These are phyloP conservation scores for Pseudopyrenochaeta lycopersici DNA, from an alignment of 2,329 filamentous ascomycete genomes.

Conservation along the genomic window DNA sequence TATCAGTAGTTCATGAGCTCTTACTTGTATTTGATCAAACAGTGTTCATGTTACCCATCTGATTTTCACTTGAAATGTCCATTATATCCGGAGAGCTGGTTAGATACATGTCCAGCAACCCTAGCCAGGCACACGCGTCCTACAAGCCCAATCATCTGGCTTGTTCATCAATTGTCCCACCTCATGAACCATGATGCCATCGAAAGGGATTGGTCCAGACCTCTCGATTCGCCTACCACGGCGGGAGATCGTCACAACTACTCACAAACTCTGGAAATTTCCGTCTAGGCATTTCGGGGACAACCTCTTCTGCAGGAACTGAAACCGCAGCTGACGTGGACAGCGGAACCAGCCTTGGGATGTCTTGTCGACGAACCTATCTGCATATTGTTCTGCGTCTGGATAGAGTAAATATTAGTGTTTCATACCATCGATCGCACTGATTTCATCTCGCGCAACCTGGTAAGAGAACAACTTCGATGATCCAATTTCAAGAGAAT, in stretches of 20 bases:
- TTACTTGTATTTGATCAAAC: not conserved
- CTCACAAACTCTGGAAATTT: constrained; percentile 1
- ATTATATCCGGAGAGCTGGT: not conserved
- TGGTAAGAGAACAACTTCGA: constrained; percentile 5
- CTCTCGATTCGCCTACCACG: constrained; percentile 1
- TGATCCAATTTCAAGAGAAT: not conserved
- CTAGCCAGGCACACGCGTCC: not conserved
- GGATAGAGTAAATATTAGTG: constrained; percentile 8
- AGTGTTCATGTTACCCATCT: not conserved
- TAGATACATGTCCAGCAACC: not conserved
- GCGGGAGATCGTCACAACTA: constrained; percentile 7
- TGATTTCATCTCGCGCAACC: constrained; percentile 16
- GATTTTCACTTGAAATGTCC: not conserved
- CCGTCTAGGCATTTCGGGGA: constrained; percentile 8
- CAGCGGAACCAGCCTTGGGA: constrained; percentile 5
- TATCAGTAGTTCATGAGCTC: not conserved
- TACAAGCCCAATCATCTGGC: not conserved
- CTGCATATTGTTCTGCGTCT: constrained; percentile 22
- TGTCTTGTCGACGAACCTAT: constrained; percentile 14
- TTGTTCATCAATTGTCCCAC: not conserved
- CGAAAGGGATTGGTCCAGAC: constrained; percentile 1
- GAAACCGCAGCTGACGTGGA: constrained; percentile 17
- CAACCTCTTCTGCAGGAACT: constrained; percentile 14
- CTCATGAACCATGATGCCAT: constrained; percentile 1
- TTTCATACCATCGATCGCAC: constrained; percentile 1